Percentiles rank a stretch among this genome's conserved stretches.
phyloP scores from a whole-genome alignment of 1,139 yeast genomes.

The Candida sp. region DNA sequence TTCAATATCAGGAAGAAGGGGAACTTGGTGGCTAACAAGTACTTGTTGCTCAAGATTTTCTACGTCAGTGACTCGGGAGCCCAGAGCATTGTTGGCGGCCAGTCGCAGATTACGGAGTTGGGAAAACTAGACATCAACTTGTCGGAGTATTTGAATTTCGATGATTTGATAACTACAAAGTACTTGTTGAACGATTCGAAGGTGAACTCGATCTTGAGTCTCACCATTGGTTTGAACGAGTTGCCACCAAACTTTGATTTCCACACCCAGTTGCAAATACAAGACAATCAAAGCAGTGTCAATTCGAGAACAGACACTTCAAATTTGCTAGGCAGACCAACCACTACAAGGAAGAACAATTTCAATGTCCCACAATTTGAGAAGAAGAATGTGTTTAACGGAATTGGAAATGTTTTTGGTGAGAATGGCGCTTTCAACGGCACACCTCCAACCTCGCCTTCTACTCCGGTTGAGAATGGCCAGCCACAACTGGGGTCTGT shows the following conservation, averaged over 20 bases:
- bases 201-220: slow-evolving; percentile 74
- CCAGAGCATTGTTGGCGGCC: not conserved
- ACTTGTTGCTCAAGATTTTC: slow-evolving; percentile 34
- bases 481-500: not conserved
- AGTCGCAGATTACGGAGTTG: slow-evolving; percentile 37
- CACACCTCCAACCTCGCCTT: not conserved
- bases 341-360: slow-evolving; percentile 5
- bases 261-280: slow-evolving; percentile 44
- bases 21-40: slow-evolving; percentile 43
- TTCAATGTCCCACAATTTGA: slow-evolving; percentile 45
- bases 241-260: slow-evolving; percentile 46
- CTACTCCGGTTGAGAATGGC: slow-evolving; percentile 1
- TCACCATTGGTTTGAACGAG: slow-evolving; percentile 45
- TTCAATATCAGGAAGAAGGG: slow-evolving; percentile 40
- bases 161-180: slow-evolving; percentile 56
- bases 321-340: slow-evolving; percentile 3
- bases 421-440: slow-evolving; percentile 9
- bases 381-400: slow-evolving; percentile 41
- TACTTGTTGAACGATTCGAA: slow-evolving; percentile 79
- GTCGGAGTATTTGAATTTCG: slow-evolving; percentile 69
- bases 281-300: slow-evolving; percentile 22
- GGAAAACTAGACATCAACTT: slow-evolving; percentile 75
- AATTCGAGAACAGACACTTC: slow-evolving; percentile 11
- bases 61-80: slow-evolving; percentile 40
- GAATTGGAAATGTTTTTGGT: slow-evolving; percentile 39